phyloP scores from a whole-genome alignment of 495 filamentous ascomycete genomes.

The Durotheca rogersii region DNA sequence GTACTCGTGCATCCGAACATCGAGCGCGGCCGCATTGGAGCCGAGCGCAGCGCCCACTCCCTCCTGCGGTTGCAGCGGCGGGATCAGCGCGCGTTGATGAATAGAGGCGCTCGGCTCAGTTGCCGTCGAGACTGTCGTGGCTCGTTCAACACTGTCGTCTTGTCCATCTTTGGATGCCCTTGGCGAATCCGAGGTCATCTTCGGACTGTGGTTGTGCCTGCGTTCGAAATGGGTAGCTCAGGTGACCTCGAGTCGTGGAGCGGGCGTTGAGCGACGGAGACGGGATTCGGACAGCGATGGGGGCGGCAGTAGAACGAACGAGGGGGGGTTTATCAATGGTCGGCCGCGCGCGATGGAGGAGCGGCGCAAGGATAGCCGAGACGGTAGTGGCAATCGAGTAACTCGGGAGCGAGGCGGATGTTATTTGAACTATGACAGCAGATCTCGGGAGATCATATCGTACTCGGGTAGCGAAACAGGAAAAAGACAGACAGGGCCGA shows the following conservation, averaged over 20 bases:
- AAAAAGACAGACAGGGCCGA: not conserved
- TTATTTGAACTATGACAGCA: conserved; percentile 7
- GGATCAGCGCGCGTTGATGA: conserved; percentile 16
- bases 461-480: conserved; percentile 1
- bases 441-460: conserved; percentile 8
- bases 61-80: conserved; percentile 11
- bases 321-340: conserved; percentile 1
- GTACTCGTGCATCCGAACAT: conserved; percentile 28
- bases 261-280: not conserved
- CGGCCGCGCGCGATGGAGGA: not conserved
- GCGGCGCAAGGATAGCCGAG: conserved; percentile 1
- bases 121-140: conserved; percentile 24
- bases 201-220: conserved; percentile 6
- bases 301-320: not conserved
- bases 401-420: not conserved
- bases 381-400: conserved; percentile 2
- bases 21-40: conserved; percentile 12
- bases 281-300: not conserved
- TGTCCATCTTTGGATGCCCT: conserved; percentile 21
- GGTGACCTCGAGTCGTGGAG: conserved; percentile 1
- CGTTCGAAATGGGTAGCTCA: conserved; percentile 1
- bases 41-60: conserved; percentile 10
- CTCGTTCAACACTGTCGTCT: conserved; percentile 23
- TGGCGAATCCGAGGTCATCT: conserved; percentile 27
- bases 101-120: conserved; percentile 23